These are phyloP conservation scores for Capsella rubella DNA, from an alignment of 441 rosid species.

Conservation along the genomic window DNA sequence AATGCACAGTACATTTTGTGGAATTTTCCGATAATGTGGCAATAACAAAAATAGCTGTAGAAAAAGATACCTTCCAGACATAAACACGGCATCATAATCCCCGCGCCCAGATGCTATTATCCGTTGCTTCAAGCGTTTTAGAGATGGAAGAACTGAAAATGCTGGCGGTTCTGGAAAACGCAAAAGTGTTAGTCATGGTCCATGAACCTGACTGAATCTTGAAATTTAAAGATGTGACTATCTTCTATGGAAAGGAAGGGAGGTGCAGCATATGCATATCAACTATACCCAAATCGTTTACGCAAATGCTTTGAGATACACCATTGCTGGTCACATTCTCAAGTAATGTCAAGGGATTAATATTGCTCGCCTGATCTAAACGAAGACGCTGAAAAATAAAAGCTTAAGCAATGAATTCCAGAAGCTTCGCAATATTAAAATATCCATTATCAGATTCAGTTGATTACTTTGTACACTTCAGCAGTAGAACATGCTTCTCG, in stretches of 20 bases:
- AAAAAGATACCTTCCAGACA: constrained; percentile 89
- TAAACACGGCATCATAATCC: constrained; percentile 87
- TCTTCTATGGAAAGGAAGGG: constrained; percentile 20
- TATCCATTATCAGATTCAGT: constrained; percentile 13
- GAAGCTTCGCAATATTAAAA: constrained; percentile 23
- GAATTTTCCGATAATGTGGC: background rate
- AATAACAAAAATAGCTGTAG: constrained; percentile 8
- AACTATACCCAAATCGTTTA: constrained; percentile 88
- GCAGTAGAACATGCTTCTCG: constrained; percentile 90
- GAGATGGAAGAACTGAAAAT: constrained; percentile 87
- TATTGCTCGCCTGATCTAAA: constrained; percentile 72
- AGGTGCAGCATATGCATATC: constrained; percentile 5
- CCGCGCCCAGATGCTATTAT: constrained; percentile 81
- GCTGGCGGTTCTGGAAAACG: constrained; percentile 85
- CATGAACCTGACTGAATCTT: constrained; percentile 8
- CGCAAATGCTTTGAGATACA: constrained; percentile 83
- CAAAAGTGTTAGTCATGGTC: constrained; percentile 15
- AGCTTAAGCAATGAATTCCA: constrained; percentile 10
- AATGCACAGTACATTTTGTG: background rate
- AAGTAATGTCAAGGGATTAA: constrained; percentile 75
- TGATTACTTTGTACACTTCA: constrained; percentile 89
- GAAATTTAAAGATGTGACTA: constrained; percentile 4
- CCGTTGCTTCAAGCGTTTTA: constrained; percentile 82
- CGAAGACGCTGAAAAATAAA: constrained; percentile 61
- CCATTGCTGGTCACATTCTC: constrained; percentile 78